phyloP scores from a whole-genome alignment of 495 filamentous ascomycete genomes.

The Aspergillus hancockii region DNA sequence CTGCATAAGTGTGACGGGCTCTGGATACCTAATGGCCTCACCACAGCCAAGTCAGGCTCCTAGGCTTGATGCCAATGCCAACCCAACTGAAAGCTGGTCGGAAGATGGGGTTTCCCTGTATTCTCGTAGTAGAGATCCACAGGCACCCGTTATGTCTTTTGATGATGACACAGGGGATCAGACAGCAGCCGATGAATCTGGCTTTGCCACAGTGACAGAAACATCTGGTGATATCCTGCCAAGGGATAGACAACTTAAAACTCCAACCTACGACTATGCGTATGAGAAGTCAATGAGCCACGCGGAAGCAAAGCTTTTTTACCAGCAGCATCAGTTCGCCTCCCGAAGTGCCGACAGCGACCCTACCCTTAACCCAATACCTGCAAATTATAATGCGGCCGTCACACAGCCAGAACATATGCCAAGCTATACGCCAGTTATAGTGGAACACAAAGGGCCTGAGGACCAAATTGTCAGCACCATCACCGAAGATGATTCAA shows the following conservation, averaged over 20 bases:
- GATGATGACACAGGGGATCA: slow-evolving; percentile 27
- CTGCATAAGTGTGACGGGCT: background rate
- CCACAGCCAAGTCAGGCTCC: slow-evolving; percentile 10
- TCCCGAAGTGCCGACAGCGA: slow-evolving; percentile 25
- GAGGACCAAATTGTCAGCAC: slow-evolving; percentile 8
- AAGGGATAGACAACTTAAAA: slow-evolving; percentile 74
- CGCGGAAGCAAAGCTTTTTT: slow-evolving; percentile 90
- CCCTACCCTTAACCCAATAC: slow-evolving; percentile 23
- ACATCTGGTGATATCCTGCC: slow-evolving; percentile 62
- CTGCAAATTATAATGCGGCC: slow-evolving; percentile 12
- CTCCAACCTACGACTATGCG: slow-evolving; percentile 82
- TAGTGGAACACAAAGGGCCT: slow-evolving; percentile 2
- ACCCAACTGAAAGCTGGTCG: slow-evolving; percentile 9
- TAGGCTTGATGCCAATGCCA: slow-evolving; percentile 31
- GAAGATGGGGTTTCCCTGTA: slow-evolving; percentile 6
- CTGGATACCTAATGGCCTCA: slow-evolving; percentile 28
- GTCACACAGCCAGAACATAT: background rate
- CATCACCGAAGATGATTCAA: background rate
- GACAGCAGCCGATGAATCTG: slow-evolving; percentile 13
- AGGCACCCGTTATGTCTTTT: slow-evolving; percentile 9
- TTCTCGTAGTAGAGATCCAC: background rate
- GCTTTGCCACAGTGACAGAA: slow-evolving; percentile 21
- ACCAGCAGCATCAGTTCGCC: slow-evolving; percentile 78
- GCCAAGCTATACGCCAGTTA: background rate
- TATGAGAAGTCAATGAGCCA: slow-evolving; percentile 89